Evolutionary conservation across 2,329 filamentous ascomycete species (phyloP), one percentile per base, ranked within the genome.

Genomic region (Fusarium nisikadoi): DNA sequence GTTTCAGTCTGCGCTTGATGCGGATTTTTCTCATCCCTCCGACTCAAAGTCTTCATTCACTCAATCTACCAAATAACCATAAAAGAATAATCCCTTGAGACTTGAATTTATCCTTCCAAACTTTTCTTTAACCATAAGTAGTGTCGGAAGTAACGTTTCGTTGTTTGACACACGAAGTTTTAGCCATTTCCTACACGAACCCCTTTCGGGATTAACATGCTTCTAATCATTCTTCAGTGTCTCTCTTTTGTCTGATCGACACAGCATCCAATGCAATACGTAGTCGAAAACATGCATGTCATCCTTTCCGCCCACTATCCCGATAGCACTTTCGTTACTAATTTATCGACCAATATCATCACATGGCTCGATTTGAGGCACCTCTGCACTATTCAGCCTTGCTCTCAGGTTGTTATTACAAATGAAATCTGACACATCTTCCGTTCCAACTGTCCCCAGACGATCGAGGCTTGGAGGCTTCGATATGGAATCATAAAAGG

Each of bases 151-250:
- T 8, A 42, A 52, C 39, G 19, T 25, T 35, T 62, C 23, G 27
- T 41, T 27, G 59, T 31, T 61, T 25, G 35, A 55, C 16, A 38
- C 43, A 27, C 45, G 29, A 25, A 23, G n/a, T 41, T 50, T 38
- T 19, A 36, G 35, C 19, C 50, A 59, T 50, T 62, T 50, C 10
- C 35, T 69, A 39, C 55, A 62, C 53, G 35, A 43, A 11, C 67
- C 71, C 39, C 58, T 65, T 45, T 63, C 20, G 47, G 65, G 35
- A 52, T 69, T 25, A 59, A 41, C 29, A 54, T 62, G 13, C 52
- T 66, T 27, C 39, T 60, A n/a, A 43, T 36, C n/a, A 50, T 62
- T 41, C 61, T 20, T 53, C 20, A 20, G 50, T 63, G 23, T 36
- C 5, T 16, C 14, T 23, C 11, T 33, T 23, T 10, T 35, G 3